These are phyloP conservation scores for Chlamydomonas urium DNA, from an alignment of 139 green algal genomes.

Conservation along the genomic window DNA sequence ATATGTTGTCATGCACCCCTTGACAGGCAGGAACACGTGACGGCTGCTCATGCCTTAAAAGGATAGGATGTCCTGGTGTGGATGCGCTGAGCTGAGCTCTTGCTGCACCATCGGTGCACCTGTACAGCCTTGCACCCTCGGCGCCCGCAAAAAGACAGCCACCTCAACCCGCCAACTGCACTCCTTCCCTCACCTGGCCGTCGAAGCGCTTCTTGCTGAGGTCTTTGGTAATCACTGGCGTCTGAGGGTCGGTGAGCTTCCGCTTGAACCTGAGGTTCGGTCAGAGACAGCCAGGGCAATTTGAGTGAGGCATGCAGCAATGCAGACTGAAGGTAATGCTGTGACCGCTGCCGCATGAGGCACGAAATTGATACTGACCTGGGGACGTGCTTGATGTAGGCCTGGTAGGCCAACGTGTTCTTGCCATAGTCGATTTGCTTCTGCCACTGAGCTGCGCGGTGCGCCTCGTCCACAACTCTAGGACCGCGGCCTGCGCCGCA, in stretches of 20 bases:
- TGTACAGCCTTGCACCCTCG: neutral
- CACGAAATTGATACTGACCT: slow-evolving; percentile 33
- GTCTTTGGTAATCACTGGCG: slow-evolving; percentile 55
- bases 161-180: neutral
- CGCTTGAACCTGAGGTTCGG: slow-evolving; percentile 39
- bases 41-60: neutral
- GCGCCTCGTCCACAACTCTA: no score
- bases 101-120: neutral
- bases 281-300: neutral
- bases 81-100: neutral
- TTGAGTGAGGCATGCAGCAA: neutral
- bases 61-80: neutral
- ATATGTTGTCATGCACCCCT: neutral
- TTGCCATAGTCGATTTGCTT: slow-evolving; percentile 91
- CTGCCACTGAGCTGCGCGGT: slow-evolving; percentile 54
- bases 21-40: neutral
- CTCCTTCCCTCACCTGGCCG: slow-evolving; percentile 28
- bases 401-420: slow-evolving; percentile 83
- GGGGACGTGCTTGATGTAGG: slow-evolving; percentile 65
- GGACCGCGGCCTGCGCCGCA: no score
- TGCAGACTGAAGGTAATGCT: neutral
- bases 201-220: slow-evolving; percentile 51
- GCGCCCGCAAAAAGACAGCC: neutral
- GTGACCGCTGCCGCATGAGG: neutral
- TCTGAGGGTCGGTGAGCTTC: slow-evolving; percentile 41